phyloP scores from a whole-genome alignment of 2,329 filamentous ascomycete species.

The Beauveria scarabaeidicola region DNA sequence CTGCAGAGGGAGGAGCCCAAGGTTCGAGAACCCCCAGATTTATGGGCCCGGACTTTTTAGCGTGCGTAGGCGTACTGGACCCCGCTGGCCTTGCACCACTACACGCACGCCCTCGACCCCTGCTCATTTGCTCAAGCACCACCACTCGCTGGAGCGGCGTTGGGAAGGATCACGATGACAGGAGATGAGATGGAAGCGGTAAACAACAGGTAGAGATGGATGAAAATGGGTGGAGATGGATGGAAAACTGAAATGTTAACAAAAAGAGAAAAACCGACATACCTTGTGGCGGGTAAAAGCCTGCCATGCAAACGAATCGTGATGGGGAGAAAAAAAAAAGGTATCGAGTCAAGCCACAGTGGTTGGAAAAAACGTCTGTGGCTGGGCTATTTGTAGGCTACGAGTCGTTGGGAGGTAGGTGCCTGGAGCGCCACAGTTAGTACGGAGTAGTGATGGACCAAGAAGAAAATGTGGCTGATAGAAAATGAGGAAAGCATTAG shows the following conservation, averaged over 20 bases:
- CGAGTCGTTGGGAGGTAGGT: neutral
- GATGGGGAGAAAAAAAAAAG: neutral
- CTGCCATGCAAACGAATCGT: neutral
- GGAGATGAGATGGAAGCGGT: neutral
- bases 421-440: neutral
- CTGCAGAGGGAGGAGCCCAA: neutral
- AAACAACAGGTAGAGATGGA: neutral
- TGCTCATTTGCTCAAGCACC: neutral
- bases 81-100: neutral
- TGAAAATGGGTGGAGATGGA: neutral
- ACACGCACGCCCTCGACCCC: neutral
- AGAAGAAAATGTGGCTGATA: neutral
- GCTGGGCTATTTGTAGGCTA: slow-evolving; percentile 9
- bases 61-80: neutral
- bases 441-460: neutral
- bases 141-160: neutral
- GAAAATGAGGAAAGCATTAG: neutral
- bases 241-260: neutral
- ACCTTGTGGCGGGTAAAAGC: neutral
- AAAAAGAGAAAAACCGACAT: neutral
- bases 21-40: slow-evolving; percentile 12
- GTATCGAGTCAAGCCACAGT: neutral
- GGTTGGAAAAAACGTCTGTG: neutral
- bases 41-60: slow-evolving; percentile 8
- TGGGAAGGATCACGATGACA: neutral